These are phyloP conservation scores for Pseudogymnoascus sp. DNA, from an alignment of 2,329 filamentous ascomycete species.

Conservation along the genomic window DNA sequence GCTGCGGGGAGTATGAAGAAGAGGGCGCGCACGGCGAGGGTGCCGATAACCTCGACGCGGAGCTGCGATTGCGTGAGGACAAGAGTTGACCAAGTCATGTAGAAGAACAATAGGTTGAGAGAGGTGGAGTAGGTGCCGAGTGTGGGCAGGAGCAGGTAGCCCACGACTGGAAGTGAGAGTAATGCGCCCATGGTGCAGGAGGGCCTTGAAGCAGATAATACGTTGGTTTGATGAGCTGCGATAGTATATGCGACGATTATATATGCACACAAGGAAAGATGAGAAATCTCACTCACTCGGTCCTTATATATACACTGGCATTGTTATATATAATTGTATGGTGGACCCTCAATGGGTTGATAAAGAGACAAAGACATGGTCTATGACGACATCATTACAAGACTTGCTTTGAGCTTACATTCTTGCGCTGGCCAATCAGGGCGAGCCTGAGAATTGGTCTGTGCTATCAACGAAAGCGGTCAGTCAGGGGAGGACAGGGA, in stretches of 20 bases:
- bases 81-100: slow-evolving; percentile 80
- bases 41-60: slow-evolving; percentile 65
- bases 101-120: slow-evolving; percentile 81
- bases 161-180: slow-evolving; percentile 63
- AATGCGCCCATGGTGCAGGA: slow-evolving; percentile 49
- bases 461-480: not conserved
- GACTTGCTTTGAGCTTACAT: slow-evolving; percentile 53
- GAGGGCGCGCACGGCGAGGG: slow-evolving; percentile 55
- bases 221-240: not conserved
- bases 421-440: slow-evolving; percentile 41
- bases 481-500: not conserved
- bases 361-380: not conserved
- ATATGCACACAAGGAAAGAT: not conserved
- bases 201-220: not conserved
- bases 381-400: slow-evolving; percentile 37
- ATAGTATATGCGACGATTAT: not conserved
- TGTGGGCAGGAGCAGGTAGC: slow-evolving; percentile 54
- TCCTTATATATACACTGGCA: not conserved
- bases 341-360: not conserved
- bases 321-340: slow-evolving; percentile 12
- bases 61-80: slow-evolving; percentile 69
- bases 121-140: slow-evolving; percentile 66
- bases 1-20: slow-evolving; percentile 69
- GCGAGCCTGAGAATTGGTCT: not conserved
- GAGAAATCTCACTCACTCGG: not conserved